Percentiles rank a stretch among this genome's conserved stretches.
These are phyloP conservation scores for Mycena kentingensis DNA, from an alignment of 768 basidiomycete genomes.

Conservation along the genomic window DNA sequence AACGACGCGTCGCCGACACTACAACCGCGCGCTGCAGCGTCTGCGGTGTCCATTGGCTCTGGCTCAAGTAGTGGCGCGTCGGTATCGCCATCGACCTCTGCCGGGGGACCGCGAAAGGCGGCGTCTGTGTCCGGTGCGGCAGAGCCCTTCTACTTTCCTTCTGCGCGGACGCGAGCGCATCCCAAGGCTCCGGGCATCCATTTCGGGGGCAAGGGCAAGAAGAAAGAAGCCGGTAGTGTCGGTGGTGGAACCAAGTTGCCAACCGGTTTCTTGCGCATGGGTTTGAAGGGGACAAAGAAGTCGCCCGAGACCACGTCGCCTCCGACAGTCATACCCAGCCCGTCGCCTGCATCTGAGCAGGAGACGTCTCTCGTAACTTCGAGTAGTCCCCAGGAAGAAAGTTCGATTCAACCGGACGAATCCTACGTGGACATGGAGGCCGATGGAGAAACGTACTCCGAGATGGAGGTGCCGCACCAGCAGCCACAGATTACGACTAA, in stretches of 20 bases:
- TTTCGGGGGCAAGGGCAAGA: conserved; percentile 18
- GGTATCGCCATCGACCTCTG: neutral
- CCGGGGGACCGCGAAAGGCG: too few species aligned
- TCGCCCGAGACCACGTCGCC: neutral
- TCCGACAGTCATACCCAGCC: neutral
- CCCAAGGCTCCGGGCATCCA: conserved; percentile 17
- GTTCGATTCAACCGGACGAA: too few species aligned
- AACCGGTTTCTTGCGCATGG: conserved; percentile 7
- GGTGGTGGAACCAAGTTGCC: conserved; percentile 1
- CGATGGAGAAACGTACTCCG: too few species aligned
- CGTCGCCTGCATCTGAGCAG: neutral
- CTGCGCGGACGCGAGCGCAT: conserved; percentile 20
- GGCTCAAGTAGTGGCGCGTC: conserved; percentile 1
- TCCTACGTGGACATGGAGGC: too few species aligned
- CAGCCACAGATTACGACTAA: conserved; percentile 16
- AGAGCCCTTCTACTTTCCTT: conserved; percentile 16
- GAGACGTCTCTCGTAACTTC: too few species aligned
- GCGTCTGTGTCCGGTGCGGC: too few species aligned
- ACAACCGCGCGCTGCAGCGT: neutral
- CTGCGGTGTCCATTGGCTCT: conserved; percentile 9
- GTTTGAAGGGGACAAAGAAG: conserved; percentile 9
- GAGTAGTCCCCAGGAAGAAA: too few species aligned
- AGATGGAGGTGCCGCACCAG: too few species aligned
- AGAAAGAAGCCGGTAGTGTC: conserved; percentile 11
- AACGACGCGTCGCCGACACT: neutral